Evolutionary conservation across 2,329 filamentous ascomycete species (phyloP).

Genomic region (Botrytis pseudocinerea): DNA sequence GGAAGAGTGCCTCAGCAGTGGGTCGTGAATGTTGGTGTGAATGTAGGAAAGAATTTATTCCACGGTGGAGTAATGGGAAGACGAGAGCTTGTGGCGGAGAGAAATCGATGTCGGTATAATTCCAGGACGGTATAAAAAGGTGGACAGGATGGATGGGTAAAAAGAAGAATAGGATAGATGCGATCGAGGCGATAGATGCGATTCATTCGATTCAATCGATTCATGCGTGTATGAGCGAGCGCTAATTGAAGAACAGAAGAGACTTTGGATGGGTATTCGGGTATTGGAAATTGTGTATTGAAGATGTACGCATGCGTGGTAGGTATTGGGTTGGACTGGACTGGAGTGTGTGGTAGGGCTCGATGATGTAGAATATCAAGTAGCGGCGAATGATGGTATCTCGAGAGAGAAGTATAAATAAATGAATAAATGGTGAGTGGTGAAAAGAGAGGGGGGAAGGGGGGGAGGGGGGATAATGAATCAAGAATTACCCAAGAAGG

Average conservation of each 20-base stretch:
- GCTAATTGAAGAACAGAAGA: not conserved
- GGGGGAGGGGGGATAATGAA: not conserved
- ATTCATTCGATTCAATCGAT: conserved; percentile 1
- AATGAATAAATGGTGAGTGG: not conserved
- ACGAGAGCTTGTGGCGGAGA: not conserved
- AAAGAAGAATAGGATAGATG: not conserved
- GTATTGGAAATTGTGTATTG: not conserved
- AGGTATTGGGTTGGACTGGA: not conserved
- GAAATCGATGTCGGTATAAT: not conserved
- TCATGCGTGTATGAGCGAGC: not conserved
- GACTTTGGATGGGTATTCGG: not conserved
- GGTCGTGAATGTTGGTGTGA: not conserved
- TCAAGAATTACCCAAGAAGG: conserved; percentile 13
- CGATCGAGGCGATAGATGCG: not conserved
- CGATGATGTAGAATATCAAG: not conserved
- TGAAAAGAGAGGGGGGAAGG: not conserved
- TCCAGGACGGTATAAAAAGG: not conserved
- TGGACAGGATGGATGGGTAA: not conserved
- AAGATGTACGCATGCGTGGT: not conserved
- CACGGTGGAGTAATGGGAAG: not conserved
- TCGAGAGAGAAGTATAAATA: not conserved
- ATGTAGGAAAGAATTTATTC: not conserved
- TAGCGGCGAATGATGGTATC: not conserved
- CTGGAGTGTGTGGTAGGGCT: not conserved
- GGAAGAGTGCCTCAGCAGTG: conserved; percentile 1